A percentile compares a stretch with the other conserved stretches of the same genome.
Conservation (phyloP, 192 early-diverging fungal species). For the Entomortierella parvispora region DNA sequence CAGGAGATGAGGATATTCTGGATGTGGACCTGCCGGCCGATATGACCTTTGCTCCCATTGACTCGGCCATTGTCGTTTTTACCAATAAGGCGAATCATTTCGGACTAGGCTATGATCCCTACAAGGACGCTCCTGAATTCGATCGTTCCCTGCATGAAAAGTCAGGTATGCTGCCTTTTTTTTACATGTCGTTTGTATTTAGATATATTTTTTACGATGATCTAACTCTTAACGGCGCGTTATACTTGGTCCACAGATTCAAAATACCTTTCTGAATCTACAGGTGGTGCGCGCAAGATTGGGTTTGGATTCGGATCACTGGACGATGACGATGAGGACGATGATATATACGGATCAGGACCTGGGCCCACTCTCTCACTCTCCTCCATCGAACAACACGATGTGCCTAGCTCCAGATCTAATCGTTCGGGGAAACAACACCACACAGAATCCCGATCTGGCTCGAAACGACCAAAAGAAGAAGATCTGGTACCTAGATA, state of each 20-base stretch:
- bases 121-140: slow-evolving; percentile 73
- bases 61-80: slow-evolving; percentile 61
- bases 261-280: slow-evolving; percentile 28
- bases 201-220: too few species aligned
- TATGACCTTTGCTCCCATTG: slow-evolving; percentile 74
- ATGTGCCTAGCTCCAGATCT: neutral
- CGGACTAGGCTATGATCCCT: slow-evolving; percentile 80
- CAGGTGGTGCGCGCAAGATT: neutral
- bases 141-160: slow-evolving; percentile 11
- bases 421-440: slow-evolving; percentile 49
- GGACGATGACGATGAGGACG: slow-evolving; percentile 70
- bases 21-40: slow-evolving; percentile 59
- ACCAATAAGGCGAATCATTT: slow-evolving; percentile 62
- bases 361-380: neutral
- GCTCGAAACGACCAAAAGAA: slow-evolving; percentile 9
- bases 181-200: too few species aligned
- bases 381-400: neutral
- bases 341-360: slow-evolving; percentile 47
- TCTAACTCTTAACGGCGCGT: slow-evolving; percentile 3
- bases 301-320: slow-evolving; percentile 76
- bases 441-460: too few species aligned
- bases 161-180: slow-evolving; percentile 17
- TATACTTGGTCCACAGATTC: slow-evolving; percentile 4
- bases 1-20: slow-evolving; percentile 6
- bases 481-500: neutral